Conservation (phyloP, 2,329 filamentous ascomycete genomes). For the Phyllosticta capitalensis region DNA sequence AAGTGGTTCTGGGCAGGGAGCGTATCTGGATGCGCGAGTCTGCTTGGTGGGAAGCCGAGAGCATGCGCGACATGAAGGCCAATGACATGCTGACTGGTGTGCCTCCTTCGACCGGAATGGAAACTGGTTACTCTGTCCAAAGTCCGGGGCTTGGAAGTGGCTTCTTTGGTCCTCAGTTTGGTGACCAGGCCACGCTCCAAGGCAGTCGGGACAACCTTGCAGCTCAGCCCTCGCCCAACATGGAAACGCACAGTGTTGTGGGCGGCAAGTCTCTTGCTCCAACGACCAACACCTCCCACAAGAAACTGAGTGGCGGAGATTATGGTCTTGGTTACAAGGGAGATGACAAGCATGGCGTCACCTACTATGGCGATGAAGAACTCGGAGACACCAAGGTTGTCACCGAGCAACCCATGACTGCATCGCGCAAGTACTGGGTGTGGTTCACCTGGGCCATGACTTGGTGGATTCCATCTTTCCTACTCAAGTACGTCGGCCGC, state of each 20-base stretch:
- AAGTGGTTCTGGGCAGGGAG: slow-evolving; percentile 82
- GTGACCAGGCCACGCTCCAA: slow-evolving; percentile 50
- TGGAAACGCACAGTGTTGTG: slow-evolving; percentile 37
- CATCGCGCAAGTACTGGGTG: slow-evolving; percentile 67
- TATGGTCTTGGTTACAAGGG: slow-evolving; percentile 85
- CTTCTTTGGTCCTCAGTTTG: slow-evolving; percentile 56
- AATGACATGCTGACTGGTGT: slow-evolving; percentile 35
- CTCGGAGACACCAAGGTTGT: slow-evolving; percentile 68
- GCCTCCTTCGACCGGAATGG: slow-evolving; percentile 51
- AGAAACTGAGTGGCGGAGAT: slow-evolving; percentile 52
- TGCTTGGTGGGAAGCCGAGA: slow-evolving; percentile 97
- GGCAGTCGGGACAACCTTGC: slow-evolving; percentile 66
- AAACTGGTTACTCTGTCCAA: slow-evolving; percentile 63
- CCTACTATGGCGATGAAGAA: slow-evolving; percentile 69
- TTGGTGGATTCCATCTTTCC: slow-evolving; percentile 86
- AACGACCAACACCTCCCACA: slow-evolving; percentile 52
- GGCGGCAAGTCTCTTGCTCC: slow-evolving; percentile 38
- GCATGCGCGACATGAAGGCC: slow-evolving; percentile 83
- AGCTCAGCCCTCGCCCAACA: slow-evolving; percentile 33
- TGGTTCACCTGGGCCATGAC: slow-evolving; percentile 75
- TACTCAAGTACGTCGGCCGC: slow-evolving; percentile 71
- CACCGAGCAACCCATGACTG: slow-evolving; percentile 56
- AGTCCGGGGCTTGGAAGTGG: slow-evolving; percentile 43
- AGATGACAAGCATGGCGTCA: slow-evolving; percentile 47
- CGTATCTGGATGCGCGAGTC: slow-evolving; percentile 91